Evolutionary conservation across 352 stramenopile species (phyloP).

Genomic region (Albugo laibachii): DNA sequence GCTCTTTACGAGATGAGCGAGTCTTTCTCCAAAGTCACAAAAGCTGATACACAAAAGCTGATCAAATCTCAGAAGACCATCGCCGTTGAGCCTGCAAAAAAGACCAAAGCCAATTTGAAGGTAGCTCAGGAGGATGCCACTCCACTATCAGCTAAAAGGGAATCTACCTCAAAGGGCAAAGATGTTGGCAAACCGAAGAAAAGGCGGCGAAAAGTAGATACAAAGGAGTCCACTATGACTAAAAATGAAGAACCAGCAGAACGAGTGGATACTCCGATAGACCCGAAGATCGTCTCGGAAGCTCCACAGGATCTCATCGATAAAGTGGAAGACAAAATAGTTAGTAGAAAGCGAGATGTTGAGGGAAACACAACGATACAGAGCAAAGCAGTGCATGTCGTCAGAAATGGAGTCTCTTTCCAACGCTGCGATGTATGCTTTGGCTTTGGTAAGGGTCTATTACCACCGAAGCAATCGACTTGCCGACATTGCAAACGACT

Average conservation of each 20-base stretch:
- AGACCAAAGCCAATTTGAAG: slow-evolving; percentile 7
- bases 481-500: slow-evolving; percentile 59
- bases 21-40: slow-evolving; percentile 44
- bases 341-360: neutral
- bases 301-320: neutral
- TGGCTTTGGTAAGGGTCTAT: slow-evolving; percentile 50
- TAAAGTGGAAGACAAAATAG: slow-evolving; percentile 5
- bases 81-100: slow-evolving; percentile 5
- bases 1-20: slow-evolving; percentile 62
- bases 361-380: slow-evolving; percentile 2
- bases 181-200: slow-evolving; percentile 1
- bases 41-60: slow-evolving; percentile 55
- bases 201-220: neutral
- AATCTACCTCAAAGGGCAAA: slow-evolving; percentile 1
- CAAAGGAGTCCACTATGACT: neutral
- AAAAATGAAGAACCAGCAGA: neutral
- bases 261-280: neutral
- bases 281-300: neutral
- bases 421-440: slow-evolving; percentile 41
- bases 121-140: slow-evolving; percentile 12
- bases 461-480: slow-evolving; percentile 32
- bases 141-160: neutral
- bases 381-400: slow-evolving; percentile 6
- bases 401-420: slow-evolving; percentile 54
- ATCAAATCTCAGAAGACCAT: slow-evolving; percentile 9